A percentile compares a stretch with the other conserved stretches of the same genome.
phyloP scores from a whole-genome alignment of 257 asterid genomes.

The Verbascum thapsus region DNA sequence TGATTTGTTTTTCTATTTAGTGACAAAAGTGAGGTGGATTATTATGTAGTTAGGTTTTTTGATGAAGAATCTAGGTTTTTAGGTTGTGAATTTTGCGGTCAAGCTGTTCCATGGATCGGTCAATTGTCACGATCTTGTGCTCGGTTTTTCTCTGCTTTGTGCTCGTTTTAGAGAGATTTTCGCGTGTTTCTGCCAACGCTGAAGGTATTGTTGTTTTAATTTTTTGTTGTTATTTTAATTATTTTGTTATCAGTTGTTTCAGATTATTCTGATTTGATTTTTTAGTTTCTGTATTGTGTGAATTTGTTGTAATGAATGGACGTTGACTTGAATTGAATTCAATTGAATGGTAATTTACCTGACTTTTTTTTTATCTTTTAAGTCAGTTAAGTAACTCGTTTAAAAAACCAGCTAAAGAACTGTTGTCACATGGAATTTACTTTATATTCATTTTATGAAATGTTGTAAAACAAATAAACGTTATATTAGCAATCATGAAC shows the following conservation, averaged over 20 bases:
- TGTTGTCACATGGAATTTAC: no score
- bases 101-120: conserved; percentile 57
- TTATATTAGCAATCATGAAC: no score
- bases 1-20: conserved; percentile 13
- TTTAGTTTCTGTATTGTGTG: conserved; percentile 18
- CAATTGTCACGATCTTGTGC: conserved; percentile 45
- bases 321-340: conserved; percentile 35
- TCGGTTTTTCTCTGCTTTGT: conserved; percentile 41
- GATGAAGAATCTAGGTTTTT: conserved; percentile 31
- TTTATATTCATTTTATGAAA: no score
- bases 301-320: conserved; percentile 27
- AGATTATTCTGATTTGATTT: neutral
- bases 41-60: conserved; percentile 19
- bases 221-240: conserved; percentile 1
- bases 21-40: conserved; percentile 24
- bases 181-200: conserved; percentile 63
- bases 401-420: no score
- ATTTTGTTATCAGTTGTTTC: no score
- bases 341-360: conserved; percentile 17
- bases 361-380: neutral
- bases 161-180: conserved; percentile 40
- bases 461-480: no score
- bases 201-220: conserved; percentile 67
- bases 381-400: no score
- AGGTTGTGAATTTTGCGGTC: conserved; percentile 27